Base-by-base conservation (phyloP, 2,329 filamentous ascomycete species). In the Fusarium temperatum region DNA sequence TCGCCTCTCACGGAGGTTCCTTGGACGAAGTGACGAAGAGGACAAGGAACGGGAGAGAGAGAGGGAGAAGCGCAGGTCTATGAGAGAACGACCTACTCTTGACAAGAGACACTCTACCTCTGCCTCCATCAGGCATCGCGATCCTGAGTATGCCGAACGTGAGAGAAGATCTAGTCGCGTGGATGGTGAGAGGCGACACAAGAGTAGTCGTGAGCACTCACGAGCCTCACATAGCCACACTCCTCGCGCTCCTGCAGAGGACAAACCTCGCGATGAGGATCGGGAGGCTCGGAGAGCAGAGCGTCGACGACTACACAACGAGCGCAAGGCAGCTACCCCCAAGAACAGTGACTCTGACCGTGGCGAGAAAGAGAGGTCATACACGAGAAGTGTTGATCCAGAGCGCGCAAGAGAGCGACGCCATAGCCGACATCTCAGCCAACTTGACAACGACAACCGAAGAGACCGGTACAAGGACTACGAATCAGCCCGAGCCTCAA, bases 61-160 rank as follows among this genome's bases (percentile, higher is more conserved):
- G 47, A 50, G 66, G 13, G 66, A 68, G 35, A 53, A 44, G 22
- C 66, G 66, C 7, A 67, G 66, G 2, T 51, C 64, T 30, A 36
- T 54, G 22, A 68, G 42, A 54, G 66, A 68, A 17, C 64, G 66
- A 12, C 64, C 64, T 30, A 53, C 41, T 2, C 66, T 68, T 11
- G 64, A 68, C 38, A 68, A 68, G 48, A n/a, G 66, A 54, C 65
- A 68, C n/a, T 55, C 64, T 11, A 68, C 64, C 1, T 68, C 66
- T 63, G 41, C 65, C 14, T 68, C 65, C 11, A 61, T 67, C 22
- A 51, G 63, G 10, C 63, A 61, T 60, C 65, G 65, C 6, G 55
- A 58, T 20, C 55, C 55, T 4, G 55, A 58, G 41, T 58, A 50
- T 28, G 41, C 41, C 1, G 55, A 58, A 5, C 41, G 55, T 5